Base-by-base conservation (phyloP, 495 filamentous ascomycete genomes). In the Xylaria scruposa region DNA sequence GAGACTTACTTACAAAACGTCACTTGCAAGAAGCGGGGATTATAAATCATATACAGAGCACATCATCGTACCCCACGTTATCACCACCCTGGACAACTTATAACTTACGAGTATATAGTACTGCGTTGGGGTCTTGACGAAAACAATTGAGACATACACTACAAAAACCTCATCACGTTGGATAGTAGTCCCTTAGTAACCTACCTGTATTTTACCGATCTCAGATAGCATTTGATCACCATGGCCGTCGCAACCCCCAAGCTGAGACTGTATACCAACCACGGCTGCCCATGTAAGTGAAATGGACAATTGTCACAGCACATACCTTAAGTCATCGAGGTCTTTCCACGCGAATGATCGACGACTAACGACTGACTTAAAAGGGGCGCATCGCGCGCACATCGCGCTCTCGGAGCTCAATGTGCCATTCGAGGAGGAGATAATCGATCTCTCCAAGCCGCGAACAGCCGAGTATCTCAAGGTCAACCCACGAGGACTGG, bases 401-500 rank as follows among this genome's bases (percentile, higher is more conserved):
- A 94, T 95, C 58, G 88, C 88, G 9, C 88, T 97, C 33, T 85
- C 87, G 31, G 93, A 94, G 78, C 87, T 94, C 15, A 86, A 88
- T 36, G 77, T 97, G 24, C 87, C 90, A 1, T 96, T 89, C 73
- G 90, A 95, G 72, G 92, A 95, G 74, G 92, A 94, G 74, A 90
- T 89, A 66, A 94, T 97, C 78, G 91, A 94, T 77, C 85, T 97
- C 58, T 75, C 80, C 73, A 86, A 75, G 4, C 94, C 94, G 0
- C 90, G 94, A 12, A 92, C 93, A 62, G 84, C 88, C n/a, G 94
- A 93, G 87, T 97, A 97, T 79, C 88, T 97, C 4, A 85, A 92
- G 61, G 83, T 97, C 78, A 97, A 97, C 82, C 94, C 93, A 76
- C 90, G 93, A 58, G 94, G 94, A 36, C 87, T 94, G 19, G 93